phyloP scores from a whole-genome alignment of 345 rosid genomes.

The Pugionium cornutum region DNA sequence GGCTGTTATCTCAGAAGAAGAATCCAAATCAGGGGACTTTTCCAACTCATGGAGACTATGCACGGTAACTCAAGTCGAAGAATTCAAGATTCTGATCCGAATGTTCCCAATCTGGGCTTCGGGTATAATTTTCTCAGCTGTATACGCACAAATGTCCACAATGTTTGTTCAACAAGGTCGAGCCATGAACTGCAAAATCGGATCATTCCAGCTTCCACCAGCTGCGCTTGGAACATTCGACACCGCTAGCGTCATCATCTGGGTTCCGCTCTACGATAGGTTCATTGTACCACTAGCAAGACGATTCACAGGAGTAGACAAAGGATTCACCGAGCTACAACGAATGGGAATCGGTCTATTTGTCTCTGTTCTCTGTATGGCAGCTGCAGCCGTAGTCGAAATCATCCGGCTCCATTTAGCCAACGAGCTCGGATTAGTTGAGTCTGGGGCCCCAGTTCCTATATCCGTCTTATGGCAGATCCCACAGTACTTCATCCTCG shows the following conservation, averaged over 20 bases:
- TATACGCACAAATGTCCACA: conserved; percentile 86
- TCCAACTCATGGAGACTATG: conserved; percentile 80
- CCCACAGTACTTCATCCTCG: conserved; percentile 82
- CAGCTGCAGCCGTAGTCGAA: conserved; percentile 85
- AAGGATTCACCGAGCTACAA: conserved; percentile 89
- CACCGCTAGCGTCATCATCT: conserved; percentile 71
- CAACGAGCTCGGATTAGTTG: conserved; percentile 67
- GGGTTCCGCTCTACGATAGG: conserved; percentile 85
- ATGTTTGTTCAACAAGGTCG: conserved; percentile 94
- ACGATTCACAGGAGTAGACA: conserved; percentile 74
- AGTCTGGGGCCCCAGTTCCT: conserved; percentile 57
- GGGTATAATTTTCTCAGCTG: conserved; percentile 80
- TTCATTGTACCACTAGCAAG: conserved; percentile 77
- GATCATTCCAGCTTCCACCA: conserved; percentile 85
- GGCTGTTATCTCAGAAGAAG: conserved; percentile 67
- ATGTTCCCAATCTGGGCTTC: conserved; percentile 97
- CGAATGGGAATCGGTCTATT: conserved; percentile 93
- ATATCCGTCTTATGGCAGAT: conserved; percentile 84
- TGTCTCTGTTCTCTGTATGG: conserved; percentile 69
- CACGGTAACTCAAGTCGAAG: conserved; percentile 93
- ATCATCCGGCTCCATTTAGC: conserved; percentile 66
- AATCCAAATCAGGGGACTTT: conserved; percentile 55
- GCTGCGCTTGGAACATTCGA: conserved; percentile 86
- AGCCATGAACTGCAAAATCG: conserved; percentile 77
- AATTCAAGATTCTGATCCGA: conserved; percentile 82